Percentiles rank a stretch among this genome's conserved stretches.
phyloP scores from a whole-genome alignment of 129 eudicot genomes.

The Heracleum sosnowskyi region DNA sequence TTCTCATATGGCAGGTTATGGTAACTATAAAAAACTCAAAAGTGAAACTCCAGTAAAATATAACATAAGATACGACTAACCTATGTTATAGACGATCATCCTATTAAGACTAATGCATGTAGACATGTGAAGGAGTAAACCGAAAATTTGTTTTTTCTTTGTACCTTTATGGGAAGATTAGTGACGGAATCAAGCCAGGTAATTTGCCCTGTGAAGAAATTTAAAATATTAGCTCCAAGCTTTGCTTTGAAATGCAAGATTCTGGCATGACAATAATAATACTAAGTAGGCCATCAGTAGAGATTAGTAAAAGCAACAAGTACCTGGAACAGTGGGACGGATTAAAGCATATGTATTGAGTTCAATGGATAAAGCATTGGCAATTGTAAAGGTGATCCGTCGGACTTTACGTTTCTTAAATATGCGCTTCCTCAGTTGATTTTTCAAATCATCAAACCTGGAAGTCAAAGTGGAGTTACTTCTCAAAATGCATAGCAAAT shows the following conservation, averaged over 20 bases:
- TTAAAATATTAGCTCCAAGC: not conserved
- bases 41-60: not conserved
- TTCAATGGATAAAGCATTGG: conserved; percentile 72
- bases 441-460: conserved; percentile 85
- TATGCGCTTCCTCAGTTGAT: conserved; percentile 82
- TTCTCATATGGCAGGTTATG: not conserved
- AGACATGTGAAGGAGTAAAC: not conserved
- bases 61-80: not conserved
- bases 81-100: not conserved
- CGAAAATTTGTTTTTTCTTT: not conserved
- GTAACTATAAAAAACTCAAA: not conserved
- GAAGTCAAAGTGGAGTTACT: not conserved
- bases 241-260: not conserved
- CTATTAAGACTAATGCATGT: not conserved
- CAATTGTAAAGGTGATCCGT: conserved; percentile 57
- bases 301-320: conserved; percentile 5
- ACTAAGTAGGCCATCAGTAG: not conserved
- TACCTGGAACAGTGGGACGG: conserved; percentile 92
- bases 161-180: conserved; percentile 84
- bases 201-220: conserved; percentile 40
- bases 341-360: conserved; percentile 82
- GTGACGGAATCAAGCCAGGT: conserved; percentile 97
- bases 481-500: not conserved
- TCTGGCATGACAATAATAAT: not conserved
- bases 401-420: conserved; percentile 84